Evolutionary conservation across 2,329 filamentous ascomycete species (phyloP), one percentile per base, ranked within the genome.

Genomic region (Apiospora aurea): DNA sequence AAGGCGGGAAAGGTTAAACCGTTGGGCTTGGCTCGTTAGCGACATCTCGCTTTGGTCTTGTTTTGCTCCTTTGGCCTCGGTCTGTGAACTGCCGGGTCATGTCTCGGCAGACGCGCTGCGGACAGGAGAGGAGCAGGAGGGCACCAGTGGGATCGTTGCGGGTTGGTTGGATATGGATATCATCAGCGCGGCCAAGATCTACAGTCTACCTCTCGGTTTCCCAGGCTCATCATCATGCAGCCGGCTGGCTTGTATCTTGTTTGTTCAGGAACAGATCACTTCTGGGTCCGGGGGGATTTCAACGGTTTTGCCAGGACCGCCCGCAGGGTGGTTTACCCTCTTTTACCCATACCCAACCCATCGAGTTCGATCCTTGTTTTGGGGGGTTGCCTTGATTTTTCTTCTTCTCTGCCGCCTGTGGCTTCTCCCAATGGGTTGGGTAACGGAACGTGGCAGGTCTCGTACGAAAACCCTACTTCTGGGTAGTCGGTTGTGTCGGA

Each of bases 51-150:
- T 38, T 49, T 10, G 46, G 16, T 46, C 44, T n/a, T 49, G 8
- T 7, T n/a, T 49, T n/a, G 21, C 10, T 10, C 34, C 8, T 34
- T n/a, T 38, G 53, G 34, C 7, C 21, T 29, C 53, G 53, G 53
- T 61, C 29, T 38, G 29, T 21, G 16, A 38, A 61, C 29, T 61
- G 53, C 53, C 53, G 53, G 53, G 53, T 38, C 6, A 61, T 61
- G 53, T 61, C 18, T 61, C 53, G 53, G 53, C 53, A 61, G 53
- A 38, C 53, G 38, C 29, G 53, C 53, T 61, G 29, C 53, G 24
- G 49, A 24, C 44, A 47, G 16, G 16, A 44, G 51, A 47, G 16
- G 16, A 44, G 51, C 51, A 57, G 29, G 29, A 8, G 14, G 14
- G 10, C 18, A n/a, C 21, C 2, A 43, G 41, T 43, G 41, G 41